Base-by-base conservation (phyloP, 2,329 filamentous ascomycete genomes). In the Hymenoscyphus infarciens region DNA sequence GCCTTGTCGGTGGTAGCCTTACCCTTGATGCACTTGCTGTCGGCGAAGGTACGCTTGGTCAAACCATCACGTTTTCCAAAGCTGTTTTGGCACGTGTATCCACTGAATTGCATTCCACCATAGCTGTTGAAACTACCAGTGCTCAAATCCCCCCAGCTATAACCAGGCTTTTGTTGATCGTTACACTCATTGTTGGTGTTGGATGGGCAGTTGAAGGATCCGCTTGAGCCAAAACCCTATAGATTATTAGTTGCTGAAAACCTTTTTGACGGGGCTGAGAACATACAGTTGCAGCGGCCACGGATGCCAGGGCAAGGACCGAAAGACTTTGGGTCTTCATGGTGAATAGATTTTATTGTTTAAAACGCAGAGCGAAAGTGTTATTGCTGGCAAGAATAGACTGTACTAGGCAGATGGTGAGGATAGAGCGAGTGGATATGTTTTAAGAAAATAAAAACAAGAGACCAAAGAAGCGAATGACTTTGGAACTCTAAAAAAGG, bases 121-220 rank as follows among this genome's bases (percentile, higher is more conserved):
- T 92, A 96, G 69, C 75, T 77, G 67, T 75, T 77, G 77, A 96
- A 87, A 16, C 74, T 71, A 54, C 90, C 91, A 39, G 78, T 68
- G 66, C 75, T 70, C 27, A 96, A 82, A 67, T 84, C 83, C 29
- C 77, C 76, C 84, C 89, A 97, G 80, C 88, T 79, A 76, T 90
- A 95, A 57, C 92, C 92, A 25, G 72, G 68, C 66, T 82, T 77
- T 79, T 96, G 90, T 68, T 86, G 76, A n/a, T 82, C 75, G 63
- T 83, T 86, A 78, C 94, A 97, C 71, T 88, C 77, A 80, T 95
- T 95, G 80, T 91, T 79, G 72, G 83, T 86, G 82, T 90, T 92
- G 63, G 79, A 77, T 13, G 92, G 91, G 75, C 82, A 88, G 57
- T 80, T 80, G 81, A 87, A 96, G 56, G 76, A 71, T 61, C 80